phyloP scores from a whole-genome alignment of 78 protist species.

The Tieghemostelium lacteum region DNA sequence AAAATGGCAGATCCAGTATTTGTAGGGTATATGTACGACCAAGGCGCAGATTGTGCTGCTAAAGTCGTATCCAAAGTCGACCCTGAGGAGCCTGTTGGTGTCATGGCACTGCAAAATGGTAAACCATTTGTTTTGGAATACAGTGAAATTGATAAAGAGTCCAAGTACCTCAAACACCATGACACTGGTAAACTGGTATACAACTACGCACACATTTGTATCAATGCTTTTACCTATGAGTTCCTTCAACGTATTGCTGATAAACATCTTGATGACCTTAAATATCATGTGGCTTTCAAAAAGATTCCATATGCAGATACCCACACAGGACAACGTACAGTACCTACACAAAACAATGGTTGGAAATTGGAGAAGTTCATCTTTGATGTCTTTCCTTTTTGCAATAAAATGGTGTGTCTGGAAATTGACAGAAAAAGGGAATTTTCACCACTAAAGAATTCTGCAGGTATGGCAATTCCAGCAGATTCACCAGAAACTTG shows the following conservation, averaged over 20 bases:
- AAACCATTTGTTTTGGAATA: slow-evolving; percentile 93
- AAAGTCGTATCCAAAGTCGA: slow-evolving; percentile 89
- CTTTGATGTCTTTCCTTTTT: slow-evolving; percentile 93
- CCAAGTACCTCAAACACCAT: slow-evolving; percentile 35
- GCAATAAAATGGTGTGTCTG: slow-evolving; percentile 55
- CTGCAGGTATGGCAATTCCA: slow-evolving; percentile 80
- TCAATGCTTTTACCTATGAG: slow-evolving; percentile 85
- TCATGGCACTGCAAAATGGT: slow-evolving; percentile 78
- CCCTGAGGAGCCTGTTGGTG: slow-evolving; percentile 93
- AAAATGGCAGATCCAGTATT: slow-evolving; percentile 95
- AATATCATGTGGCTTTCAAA: slow-evolving; percentile 93
- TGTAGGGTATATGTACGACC: slow-evolving; percentile 85
- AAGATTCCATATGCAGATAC: slow-evolving; percentile 83
- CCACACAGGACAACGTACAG: slow-evolving; percentile 22
- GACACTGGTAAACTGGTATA: slow-evolving; percentile 81
- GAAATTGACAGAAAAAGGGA: slow-evolving; percentile 81
- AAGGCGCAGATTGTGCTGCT: slow-evolving; percentile 84
- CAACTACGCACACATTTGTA: slow-evolving; percentile 91
- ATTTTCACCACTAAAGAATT: slow-evolving; percentile 91
- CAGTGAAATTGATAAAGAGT: slow-evolving; percentile 88
- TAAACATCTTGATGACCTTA: slow-evolving; percentile 17
- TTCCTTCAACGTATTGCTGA: slow-evolving; percentile 66
- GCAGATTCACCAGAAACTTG: slow-evolving; percentile 84
- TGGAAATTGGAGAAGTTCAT: slow-evolving; percentile 95
- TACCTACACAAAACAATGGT: slow-evolving; percentile 46